Evolutionary conservation across 805 yeast species (phyloP).

Genomic region (Candida palmyrensis): DNA sequence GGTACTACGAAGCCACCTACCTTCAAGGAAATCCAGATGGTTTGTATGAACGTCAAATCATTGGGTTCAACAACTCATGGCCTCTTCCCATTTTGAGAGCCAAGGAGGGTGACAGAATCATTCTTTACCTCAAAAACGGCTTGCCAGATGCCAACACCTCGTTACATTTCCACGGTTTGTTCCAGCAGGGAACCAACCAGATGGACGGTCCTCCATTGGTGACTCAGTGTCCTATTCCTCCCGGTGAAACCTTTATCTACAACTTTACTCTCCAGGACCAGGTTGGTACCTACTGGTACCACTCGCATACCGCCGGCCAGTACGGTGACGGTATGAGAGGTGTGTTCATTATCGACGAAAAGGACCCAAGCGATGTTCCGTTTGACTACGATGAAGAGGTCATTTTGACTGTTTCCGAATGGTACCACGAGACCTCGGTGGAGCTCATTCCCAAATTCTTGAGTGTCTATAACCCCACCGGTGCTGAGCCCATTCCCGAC

Average conservation of each 20-base stretch:
- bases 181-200: slow-evolving; percentile 65
- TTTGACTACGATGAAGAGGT: slow-evolving; percentile 62
- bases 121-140: slow-evolving; percentile 71
- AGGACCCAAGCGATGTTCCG: slow-evolving; percentile 46
- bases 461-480: slow-evolving; percentile 72
- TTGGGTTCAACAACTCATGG: slow-evolving; percentile 67
- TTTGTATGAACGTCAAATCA: slow-evolving; percentile 44
- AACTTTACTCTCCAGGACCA: slow-evolving; percentile 85
- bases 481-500: slow-evolving; percentile 79
- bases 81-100: slow-evolving; percentile 87
- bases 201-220: slow-evolving; percentile 93
- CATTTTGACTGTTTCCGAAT: slow-evolving; percentile 53
- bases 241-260: slow-evolving; percentile 68
- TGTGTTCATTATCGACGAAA: slow-evolving; percentile 63
- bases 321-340: slow-evolving; percentile 93
- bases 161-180: slow-evolving; percentile 92
- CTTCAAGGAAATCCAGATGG: slow-evolving; percentile 71
- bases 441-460: slow-evolving; percentile 45
- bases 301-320: slow-evolving; percentile 86
- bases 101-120: slow-evolving; percentile 72
- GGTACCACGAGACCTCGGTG: slow-evolving; percentile 54
- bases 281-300: slow-evolving; percentile 95
- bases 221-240: slow-evolving; percentile 89
- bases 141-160: slow-evolving; percentile 65
- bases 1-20: slow-evolving; percentile 64